Conservation (phyloP, 352 stramenopile genomes). For the Phytophthora multivora region DNA sequence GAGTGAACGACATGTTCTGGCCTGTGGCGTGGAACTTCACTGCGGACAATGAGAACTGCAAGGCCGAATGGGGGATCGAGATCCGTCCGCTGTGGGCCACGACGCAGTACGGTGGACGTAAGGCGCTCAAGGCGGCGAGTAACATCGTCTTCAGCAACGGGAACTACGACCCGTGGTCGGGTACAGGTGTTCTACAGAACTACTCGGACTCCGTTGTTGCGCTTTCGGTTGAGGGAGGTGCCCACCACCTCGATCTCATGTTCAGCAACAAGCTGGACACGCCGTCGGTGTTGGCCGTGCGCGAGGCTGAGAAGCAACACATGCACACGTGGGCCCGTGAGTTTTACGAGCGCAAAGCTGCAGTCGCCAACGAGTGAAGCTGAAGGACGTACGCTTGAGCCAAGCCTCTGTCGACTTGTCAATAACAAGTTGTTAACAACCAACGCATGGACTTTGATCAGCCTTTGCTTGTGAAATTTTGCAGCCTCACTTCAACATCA, state of each 20-base stretch:
- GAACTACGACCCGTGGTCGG: constrained; percentile 93
- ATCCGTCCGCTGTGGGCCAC: constrained; percentile 68
- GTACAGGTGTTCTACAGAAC: constrained; percentile 81
- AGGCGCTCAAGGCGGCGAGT: constrained; percentile 66
- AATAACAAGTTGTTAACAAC: constrained; percentile 1
- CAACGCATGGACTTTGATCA: constrained; percentile 5
- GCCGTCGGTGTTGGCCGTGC: constrained; percentile 63
- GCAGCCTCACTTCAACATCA: constrained; percentile 16
- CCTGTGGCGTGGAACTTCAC: constrained; percentile 64
- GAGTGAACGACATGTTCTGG: constrained; percentile 91
- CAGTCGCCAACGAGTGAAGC: constrained; percentile 18
- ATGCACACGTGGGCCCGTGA: constrained; percentile 85
- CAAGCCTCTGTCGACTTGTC: constrained; percentile 1
- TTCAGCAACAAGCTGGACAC: constrained; percentile 90
- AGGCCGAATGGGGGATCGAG: constrained; percentile 63
- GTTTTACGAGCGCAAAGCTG: constrained; percentile 48
- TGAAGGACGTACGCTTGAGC: background rate
- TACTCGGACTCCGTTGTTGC: constrained; percentile 73
- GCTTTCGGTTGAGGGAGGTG: constrained; percentile 72
- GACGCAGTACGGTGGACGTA: constrained; percentile 75
- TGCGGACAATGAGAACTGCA: constrained; percentile 66
- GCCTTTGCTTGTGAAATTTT: background rate
- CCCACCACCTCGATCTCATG: constrained; percentile 93
- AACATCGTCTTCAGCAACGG: constrained; percentile 97
- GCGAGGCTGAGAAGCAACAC: constrained; percentile 73